phyloP scores from a whole-genome alignment of 768 basidiomycete species.

The Lactifluus subvellereus region DNA sequence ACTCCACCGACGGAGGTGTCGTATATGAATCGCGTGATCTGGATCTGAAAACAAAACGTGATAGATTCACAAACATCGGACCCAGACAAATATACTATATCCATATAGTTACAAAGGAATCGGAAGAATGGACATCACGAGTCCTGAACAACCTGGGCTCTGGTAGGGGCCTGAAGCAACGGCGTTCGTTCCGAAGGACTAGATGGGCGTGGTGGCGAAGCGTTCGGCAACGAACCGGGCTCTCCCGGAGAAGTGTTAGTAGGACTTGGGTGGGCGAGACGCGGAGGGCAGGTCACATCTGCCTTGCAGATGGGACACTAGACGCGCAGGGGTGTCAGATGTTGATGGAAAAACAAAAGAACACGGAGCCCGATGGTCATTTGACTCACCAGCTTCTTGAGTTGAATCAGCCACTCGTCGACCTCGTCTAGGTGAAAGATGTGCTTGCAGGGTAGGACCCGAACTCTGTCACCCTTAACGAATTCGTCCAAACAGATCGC shows the following conservation, averaged over 20 bases:
- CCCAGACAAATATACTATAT: slow-evolving; percentile 20
- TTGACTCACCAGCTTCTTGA: slow-evolving; percentile 80
- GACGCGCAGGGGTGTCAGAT: background rate
- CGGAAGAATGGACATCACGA: slow-evolving; percentile 16
- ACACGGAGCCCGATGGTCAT: slow-evolving; percentile 9
- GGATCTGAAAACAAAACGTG: slow-evolving; percentile 17
- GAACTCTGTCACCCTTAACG: slow-evolving; percentile 78
- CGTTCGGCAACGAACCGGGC: background rate
- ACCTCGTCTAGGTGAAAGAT: slow-evolving; percentile 92
- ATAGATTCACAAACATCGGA: slow-evolving; percentile 15
- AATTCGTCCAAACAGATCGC: slow-evolving; percentile 91
- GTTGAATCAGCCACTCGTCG: slow-evolving; percentile 86
- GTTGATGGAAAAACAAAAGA: slow-evolving; percentile 7
- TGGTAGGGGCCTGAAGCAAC: slow-evolving; percentile 8
- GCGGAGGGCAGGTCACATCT: slow-evolving; percentile 71
- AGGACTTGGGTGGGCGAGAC: slow-evolving; percentile 24
- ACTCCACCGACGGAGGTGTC: background rate
- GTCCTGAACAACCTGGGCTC: slow-evolving; percentile 7
- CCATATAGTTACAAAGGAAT: slow-evolving; percentile 14
- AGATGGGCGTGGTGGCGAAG: slow-evolving; percentile 9
- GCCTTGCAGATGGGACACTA: slow-evolving; percentile 92
- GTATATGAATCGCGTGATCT: background rate
- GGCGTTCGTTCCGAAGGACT: slow-evolving; percentile 18
- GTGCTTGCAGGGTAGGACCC: slow-evolving; percentile 90
- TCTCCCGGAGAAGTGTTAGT: background rate